phyloP scores from a whole-genome alignment of 768 basidiomycete species.

The Rhodotorula toruloides region DNA sequence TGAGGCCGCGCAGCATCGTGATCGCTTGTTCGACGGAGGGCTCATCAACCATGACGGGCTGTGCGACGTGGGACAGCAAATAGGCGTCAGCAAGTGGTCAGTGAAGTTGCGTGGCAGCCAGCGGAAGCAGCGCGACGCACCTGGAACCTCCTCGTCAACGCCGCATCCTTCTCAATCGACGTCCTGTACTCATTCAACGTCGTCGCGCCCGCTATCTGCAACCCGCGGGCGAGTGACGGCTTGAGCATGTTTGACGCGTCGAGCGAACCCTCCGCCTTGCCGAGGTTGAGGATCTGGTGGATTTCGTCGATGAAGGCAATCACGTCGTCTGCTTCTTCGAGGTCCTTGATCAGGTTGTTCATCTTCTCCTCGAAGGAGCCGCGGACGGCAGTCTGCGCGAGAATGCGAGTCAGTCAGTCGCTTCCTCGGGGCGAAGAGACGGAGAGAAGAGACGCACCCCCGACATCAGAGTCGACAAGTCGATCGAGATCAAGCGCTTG shows the following conservation, averaged over 20 bases:
- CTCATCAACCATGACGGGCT: slow-evolving; percentile 86
- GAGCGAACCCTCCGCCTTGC: slow-evolving; percentile 83
- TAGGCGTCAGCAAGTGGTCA: background rate
- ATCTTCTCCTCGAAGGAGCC: slow-evolving; percentile 78
- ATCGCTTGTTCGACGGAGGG: slow-evolving; percentile 81
- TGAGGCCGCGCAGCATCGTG: slow-evolving; percentile 83
- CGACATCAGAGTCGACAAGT: slow-evolving; percentile 20
- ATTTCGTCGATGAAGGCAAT: slow-evolving; percentile 73
- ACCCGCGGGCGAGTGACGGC: slow-evolving; percentile 55
- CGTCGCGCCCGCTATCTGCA: slow-evolving; percentile 71
- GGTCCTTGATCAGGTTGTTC: slow-evolving; percentile 81
- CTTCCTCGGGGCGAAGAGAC: slow-evolving; percentile 61
- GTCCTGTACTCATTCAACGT: slow-evolving; percentile 85
- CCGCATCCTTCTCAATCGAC: slow-evolving; percentile 75
- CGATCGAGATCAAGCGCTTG: slow-evolving; percentile 26
- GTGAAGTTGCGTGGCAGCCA: slow-evolving; percentile 44
- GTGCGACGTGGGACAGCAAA: slow-evolving; percentile 76
- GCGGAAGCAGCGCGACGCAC: too few relatives aligned
- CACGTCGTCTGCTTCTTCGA: slow-evolving; percentile 69
- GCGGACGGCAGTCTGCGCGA: slow-evolving; percentile 22
- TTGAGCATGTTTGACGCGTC: slow-evolving; percentile 56
- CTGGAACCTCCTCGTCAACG: slow-evolving; percentile 29
- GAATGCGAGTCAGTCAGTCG: slow-evolving; percentile 49
- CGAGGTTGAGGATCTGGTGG: slow-evolving; percentile 85
- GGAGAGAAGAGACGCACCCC: background rate